phyloP scores from a whole-genome alignment of 306 rosid species.

The Pterocarpus macrocarpus region DNA sequence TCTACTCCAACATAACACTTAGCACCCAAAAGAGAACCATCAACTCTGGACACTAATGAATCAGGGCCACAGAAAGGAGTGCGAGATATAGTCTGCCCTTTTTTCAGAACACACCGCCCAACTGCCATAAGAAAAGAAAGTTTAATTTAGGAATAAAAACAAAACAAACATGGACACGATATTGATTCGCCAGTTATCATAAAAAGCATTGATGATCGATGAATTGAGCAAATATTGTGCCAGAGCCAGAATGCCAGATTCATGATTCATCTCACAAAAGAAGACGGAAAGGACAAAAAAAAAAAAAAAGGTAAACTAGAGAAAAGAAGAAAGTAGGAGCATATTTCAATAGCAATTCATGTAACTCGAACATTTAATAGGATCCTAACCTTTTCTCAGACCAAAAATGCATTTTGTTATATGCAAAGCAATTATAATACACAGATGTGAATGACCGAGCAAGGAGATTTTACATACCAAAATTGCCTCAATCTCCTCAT shows the following conservation, averaged over 20 bases:
- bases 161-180: background rate
- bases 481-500: constrained; percentile 92
- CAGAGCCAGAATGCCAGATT: background rate
- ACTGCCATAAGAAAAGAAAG: constrained; percentile 60
- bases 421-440: background rate
- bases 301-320: background rate
- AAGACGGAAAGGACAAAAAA: background rate
- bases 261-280: background rate
- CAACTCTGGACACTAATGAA: constrained; percentile 25
- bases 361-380: background rate
- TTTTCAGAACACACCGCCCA: constrained; percentile 68
- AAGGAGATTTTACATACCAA: constrained; percentile 67
- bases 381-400: constrained; percentile 12
- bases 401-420: background rate
- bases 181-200: constrained; percentile 12
- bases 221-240: background rate
- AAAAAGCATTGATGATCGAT: constrained; percentile 1
- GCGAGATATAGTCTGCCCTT: constrained; percentile 24
- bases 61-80: constrained; percentile 27
- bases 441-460: constrained; percentile 27
- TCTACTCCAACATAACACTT: constrained; percentile 34
- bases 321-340: background rate
- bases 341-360: background rate
- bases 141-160: constrained; percentile 14
- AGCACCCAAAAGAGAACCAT: constrained; percentile 14